phyloP scores from a whole-genome alignment of 2,329 filamentous ascomycete genomes.

The Colletotrichum simmondsii region DNA sequence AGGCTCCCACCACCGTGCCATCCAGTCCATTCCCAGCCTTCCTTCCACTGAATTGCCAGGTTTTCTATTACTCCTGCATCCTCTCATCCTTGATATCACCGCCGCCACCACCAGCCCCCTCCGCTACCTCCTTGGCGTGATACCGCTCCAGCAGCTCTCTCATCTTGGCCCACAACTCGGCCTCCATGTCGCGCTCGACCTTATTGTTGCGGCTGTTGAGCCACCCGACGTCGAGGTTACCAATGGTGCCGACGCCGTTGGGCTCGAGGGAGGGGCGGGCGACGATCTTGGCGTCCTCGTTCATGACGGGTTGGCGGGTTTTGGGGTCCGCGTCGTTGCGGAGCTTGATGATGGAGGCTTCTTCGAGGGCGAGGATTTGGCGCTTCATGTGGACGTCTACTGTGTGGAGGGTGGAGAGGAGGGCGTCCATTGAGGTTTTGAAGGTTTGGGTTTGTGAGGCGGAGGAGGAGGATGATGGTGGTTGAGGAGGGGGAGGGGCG shows the following conservation, averaged over 20 bases:
- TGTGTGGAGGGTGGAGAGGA: constrained; percentile 78
- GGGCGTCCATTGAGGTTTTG: constrained; percentile 70
- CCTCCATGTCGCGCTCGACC: constrained; percentile 85
- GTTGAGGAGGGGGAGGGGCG: constrained; percentile 68
- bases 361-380: constrained; percentile 83
- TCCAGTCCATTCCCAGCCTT: not conserved
- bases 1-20: not conserved
- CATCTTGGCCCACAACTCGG: constrained; percentile 74
- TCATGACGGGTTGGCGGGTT: constrained; percentile 39
- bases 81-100: constrained; percentile 31
- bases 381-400: constrained; percentile 80
- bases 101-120: constrained; percentile 27
- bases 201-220: constrained; percentile 87
- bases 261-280: constrained; percentile 59
- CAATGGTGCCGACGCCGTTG: constrained; percentile 65
- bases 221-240: constrained; percentile 83
- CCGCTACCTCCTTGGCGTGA: constrained; percentile 11
- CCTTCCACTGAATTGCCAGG: not conserved
- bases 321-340: constrained; percentile 39
- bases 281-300: constrained; percentile 34
- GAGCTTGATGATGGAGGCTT: constrained; percentile 78
- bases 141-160: constrained; percentile 48
- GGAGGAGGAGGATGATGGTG: constrained; percentile 55
- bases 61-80: constrained; percentile 20
- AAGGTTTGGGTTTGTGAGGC: constrained; percentile 52